These are phyloP conservation scores for Typha latifolia DNA, from an alignment of 176 grass and related monocot species.

Conservation along the genomic window DNA sequence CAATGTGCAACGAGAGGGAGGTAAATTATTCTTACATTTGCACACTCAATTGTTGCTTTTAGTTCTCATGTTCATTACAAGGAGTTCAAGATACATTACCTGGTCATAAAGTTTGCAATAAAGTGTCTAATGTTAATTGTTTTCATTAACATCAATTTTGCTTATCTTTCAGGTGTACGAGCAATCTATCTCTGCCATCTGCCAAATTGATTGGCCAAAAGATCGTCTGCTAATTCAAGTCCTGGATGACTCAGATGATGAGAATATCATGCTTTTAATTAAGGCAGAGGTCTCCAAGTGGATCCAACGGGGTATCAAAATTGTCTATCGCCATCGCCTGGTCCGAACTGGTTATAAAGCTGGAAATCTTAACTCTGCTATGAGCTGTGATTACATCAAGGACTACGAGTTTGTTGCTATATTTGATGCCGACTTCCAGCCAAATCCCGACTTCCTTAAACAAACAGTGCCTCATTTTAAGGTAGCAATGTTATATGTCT, in stretches of 20 bases:
- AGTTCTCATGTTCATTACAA: neutral
- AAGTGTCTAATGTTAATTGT: neutral
- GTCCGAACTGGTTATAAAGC: slow-evolving; percentile 88
- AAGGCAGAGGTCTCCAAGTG: slow-evolving; percentile 75
- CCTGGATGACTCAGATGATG: slow-evolving; percentile 88
- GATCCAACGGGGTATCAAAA: slow-evolving; percentile 71
- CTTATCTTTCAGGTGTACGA: slow-evolving; percentile 62
- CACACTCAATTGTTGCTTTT: neutral
- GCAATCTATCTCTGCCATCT: slow-evolving; percentile 80
- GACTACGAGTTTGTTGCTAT: slow-evolving; percentile 89
- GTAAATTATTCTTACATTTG: slow-evolving; percentile 15
- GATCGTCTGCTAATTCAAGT: slow-evolving; percentile 79
- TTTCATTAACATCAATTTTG: neutral
- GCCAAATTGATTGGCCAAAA: slow-evolving; percentile 82
- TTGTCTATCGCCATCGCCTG: slow-evolving; percentile 79
- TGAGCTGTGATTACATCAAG: slow-evolving; percentile 82
- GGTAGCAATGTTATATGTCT: slow-evolving; percentile 28
- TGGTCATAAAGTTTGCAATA: neutral
- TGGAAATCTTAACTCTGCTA: slow-evolving; percentile 93
- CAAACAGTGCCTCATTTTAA: slow-evolving; percentile 89
- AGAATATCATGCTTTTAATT: slow-evolving; percentile 64
- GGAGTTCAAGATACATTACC: too few relatives aligned
- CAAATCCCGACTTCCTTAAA: slow-evolving; percentile 91
- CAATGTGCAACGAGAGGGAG: slow-evolving; percentile 92
- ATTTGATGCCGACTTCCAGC: slow-evolving; percentile 98